phyloP scores from a whole-genome alignment of 805 yeast species.

The Wickerhamomyces canadensis region DNA sequence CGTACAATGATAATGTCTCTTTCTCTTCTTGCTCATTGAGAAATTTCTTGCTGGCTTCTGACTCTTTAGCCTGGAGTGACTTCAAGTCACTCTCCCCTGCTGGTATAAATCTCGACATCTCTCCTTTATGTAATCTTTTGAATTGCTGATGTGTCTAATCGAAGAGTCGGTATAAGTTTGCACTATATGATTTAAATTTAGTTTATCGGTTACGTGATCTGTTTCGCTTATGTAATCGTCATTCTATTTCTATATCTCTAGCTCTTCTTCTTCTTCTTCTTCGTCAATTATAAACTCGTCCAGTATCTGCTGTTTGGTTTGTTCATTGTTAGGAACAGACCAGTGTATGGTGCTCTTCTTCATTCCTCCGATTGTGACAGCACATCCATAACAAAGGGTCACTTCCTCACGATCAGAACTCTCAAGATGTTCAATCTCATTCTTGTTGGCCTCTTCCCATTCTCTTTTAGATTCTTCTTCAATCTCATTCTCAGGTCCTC shows the following conservation, averaged over 20 bases:
- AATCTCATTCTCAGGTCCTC: slow-evolving; percentile 38
- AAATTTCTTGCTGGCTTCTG: slow-evolving; percentile 11
- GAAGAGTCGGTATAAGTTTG: too few relatives aligned
- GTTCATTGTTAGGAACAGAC: slow-evolving; percentile 27
- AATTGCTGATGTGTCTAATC: too few relatives aligned
- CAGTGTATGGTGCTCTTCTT: slow-evolving; percentile 32
- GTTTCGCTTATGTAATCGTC: background rate
- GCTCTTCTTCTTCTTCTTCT: slow-evolving; percentile 27
- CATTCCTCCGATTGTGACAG: slow-evolving; percentile 50
- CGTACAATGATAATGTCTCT: slow-evolving; percentile 20
- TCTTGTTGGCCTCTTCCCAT: slow-evolving; percentile 28
- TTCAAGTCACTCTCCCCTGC: slow-evolving; percentile 22
- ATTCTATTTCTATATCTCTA: too few relatives aligned
- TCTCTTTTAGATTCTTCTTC: slow-evolving; percentile 33
- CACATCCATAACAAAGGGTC: slow-evolving; percentile 75
- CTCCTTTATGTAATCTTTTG: too few relatives aligned
- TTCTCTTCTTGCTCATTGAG: slow-evolving; percentile 17
- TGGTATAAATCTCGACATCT: slow-evolving; percentile 24
- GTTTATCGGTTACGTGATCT: background rate
- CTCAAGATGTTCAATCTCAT: slow-evolving; percentile 11
- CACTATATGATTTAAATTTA: too few relatives aligned
- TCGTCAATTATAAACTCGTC: slow-evolving; percentile 41
- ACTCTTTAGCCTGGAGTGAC: slow-evolving; percentile 14
- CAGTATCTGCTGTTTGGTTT: slow-evolving; percentile 32
- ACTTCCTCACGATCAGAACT: slow-evolving; percentile 13